A percentile compares a stretch with the other conserved stretches of the same genome.
phyloP scores from a whole-genome alignment of 2,329 filamentous ascomycete species.

The Zasmidium citrigriseum region DNA sequence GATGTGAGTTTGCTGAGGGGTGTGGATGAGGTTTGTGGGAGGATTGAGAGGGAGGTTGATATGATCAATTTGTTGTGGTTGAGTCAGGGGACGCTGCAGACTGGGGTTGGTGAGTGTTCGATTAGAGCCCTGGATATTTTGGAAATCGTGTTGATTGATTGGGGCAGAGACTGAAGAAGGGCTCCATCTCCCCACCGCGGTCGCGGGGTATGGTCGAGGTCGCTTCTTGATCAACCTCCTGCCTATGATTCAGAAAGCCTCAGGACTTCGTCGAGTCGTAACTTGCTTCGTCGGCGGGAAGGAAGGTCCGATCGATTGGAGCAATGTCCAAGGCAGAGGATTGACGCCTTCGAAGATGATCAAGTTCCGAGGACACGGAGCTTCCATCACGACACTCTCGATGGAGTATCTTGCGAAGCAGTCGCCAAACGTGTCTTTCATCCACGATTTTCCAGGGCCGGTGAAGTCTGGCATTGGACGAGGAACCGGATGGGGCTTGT shows the following conservation, averaged over 20 bases:
- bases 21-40: conserved; percentile 51
- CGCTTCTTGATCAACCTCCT: conserved; percentile 42
- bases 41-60: conserved; percentile 51
- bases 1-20: conserved; percentile 51
- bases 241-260: conserved; percentile 34
- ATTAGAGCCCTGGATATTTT: neutral
- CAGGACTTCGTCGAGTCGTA: conserved; percentile 26
- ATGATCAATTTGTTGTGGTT: conserved; percentile 56
- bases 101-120: conserved; percentile 13
- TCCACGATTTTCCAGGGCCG: conserved; percentile 34
- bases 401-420: conserved; percentile 25
- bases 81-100: conserved; percentile 44
- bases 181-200: conserved; percentile 35
- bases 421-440: conserved; percentile 30
- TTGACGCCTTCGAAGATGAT: conserved; percentile 16
- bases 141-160: too few relatives aligned
- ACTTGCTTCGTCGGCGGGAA: conserved; percentile 27
- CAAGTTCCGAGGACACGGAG: conserved; percentile 24
- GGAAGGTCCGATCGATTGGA: conserved; percentile 28
- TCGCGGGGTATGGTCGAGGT: conserved; percentile 39
- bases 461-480: neutral
- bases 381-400: conserved; percentile 29
- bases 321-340: conserved; percentile 24
- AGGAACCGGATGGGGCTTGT: neutral
- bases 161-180: conserved; percentile 36